These are phyloP conservation scores for Blastomyces silverae DNA, from an alignment of 2,329 filamentous ascomycete species.

Conservation along the genomic window DNA sequence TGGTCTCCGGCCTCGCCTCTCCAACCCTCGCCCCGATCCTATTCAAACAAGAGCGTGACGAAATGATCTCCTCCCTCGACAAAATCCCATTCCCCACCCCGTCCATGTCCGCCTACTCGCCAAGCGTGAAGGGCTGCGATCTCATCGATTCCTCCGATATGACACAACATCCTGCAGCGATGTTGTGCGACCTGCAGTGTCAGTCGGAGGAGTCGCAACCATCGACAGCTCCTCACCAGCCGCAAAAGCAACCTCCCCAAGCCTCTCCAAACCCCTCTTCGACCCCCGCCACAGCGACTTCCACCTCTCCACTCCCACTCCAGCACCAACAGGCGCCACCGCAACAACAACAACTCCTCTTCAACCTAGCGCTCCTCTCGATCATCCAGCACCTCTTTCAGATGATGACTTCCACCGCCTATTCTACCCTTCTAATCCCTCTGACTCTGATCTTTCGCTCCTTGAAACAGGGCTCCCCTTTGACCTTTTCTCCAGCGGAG, in stretches of 20 bases:
- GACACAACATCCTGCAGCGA: conserved; percentile 99
- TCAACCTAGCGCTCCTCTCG: conserved; percentile 49
- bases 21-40: conserved; percentile 38
- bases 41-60: conserved; percentile 42
- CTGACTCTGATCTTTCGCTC: conserved; percentile 67
- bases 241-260: conserved; percentile 39
- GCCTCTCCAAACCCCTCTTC: conserved; percentile 38
- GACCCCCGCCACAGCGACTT: conserved; percentile 31
- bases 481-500: conserved; percentile 54
- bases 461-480: conserved; percentile 68
- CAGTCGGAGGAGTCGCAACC: conserved; percentile 62
- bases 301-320: not conserved
- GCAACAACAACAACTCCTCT: conserved; percentile 16
- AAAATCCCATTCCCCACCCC: conserved; percentile 38
- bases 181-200: conserved; percentile 99
- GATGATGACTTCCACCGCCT: conserved; percentile 57
- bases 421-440: conserved; percentile 58
- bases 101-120: conserved; percentile 36
- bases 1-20: conserved; percentile 30
- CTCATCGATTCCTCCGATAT: conserved; percentile 63
- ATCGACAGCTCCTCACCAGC: conserved; percentile 17
- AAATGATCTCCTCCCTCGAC: conserved; percentile 37
- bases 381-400: conserved; percentile 61
- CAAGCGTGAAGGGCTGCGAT: conserved; percentile 37
- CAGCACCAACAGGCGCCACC: not conserved